Evolutionary conservation across 116 monocot genomes (phyloP), one percentile per base, ranked within the genome.

Genomic region (Posidonia oceanica): DNA sequence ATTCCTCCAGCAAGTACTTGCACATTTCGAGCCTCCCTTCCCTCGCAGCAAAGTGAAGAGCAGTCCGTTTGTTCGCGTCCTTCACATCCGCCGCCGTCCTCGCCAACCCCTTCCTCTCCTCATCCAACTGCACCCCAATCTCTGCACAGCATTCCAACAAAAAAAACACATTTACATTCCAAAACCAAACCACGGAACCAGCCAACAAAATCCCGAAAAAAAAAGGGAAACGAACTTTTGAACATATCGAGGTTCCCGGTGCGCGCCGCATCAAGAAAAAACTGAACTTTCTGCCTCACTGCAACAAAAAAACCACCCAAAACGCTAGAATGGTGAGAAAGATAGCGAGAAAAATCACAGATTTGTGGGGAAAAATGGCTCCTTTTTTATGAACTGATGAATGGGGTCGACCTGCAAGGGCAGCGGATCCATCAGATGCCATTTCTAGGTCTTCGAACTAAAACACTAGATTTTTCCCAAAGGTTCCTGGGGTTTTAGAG

Each of bases 31-130:
- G 76, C 78, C 69, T 86, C 64, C 96, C 96, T 70, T 96, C 91
- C 80, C 88, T 83, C 14, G 96, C 96, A 0, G 96, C 91, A 44
- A 96, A 96, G 72, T 96, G 96, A 13, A 96, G 89, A 22, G 89
- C 96, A 7, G 86, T 88, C 73, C 96, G 81, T 39, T 96, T 88
- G 75, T 96, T 91, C 4, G 96, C 96, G 66, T 96, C 96, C 82
- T 87, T 91, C 42, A 96, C 83, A 23, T 83, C 96, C 1, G 86
- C 82, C 65, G 83, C 84, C 14, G 91, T 85, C 69, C 39, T 75
- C n/a, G 81, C 76, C 78, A 87, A 39, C 69, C 87, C 88, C 64
- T 87, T 91, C 68, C 87, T 91, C 39, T 17, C 78, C 51, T 91
- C 91, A 37, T 89, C 91, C 72, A 96, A 61, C 78, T 75, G 81